Evolutionary conservation across 2,329 filamentous ascomycete genomes (phyloP), one percentile per base, ranked within the genome.

Genomic region (Penicillium sp.): DNA sequence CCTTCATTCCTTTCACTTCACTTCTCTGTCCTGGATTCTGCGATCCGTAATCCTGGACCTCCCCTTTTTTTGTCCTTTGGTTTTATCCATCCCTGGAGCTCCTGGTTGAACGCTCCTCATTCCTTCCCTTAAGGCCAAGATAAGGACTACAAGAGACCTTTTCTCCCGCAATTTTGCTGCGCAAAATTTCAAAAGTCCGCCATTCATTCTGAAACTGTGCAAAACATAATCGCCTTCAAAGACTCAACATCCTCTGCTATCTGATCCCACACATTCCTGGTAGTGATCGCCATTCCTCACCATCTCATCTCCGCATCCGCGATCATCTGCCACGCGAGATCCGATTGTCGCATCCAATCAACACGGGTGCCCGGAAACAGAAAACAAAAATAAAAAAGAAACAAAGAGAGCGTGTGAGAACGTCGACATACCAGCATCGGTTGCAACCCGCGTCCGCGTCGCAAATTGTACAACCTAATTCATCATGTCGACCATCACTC

Each of bases 61-160:
- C 44, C 50, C 52, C 54, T 47, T 51, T 44, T 40, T 50, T 51
- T 46, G 38, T 45, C 44, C 18, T 20, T 20, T 20, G 18, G 18
- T 47, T 50, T 41, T 48, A 48, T 29, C 18, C 36, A 41, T 42
- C 41, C 44, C 44, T 60, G 56, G 63, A 55, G 61, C 52, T 67
- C 65, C 64, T 70, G 64, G 67, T 66, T 64, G 68, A 66, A 58
- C 67, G 62, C 67, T 64, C 59, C 46, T 34, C 58, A 62, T 67
- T 62, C 55, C 44, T 56, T 56, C 47, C 42, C 57, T 55, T 34
- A 34, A 41, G 48, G 50, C 51, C 49, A 50, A 44, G 49, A 48
- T 27, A 31, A n/a, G 31, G 29, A 24, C 20, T 24, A 32, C 24
- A 55, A 62, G 53, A 56, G 44, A 44, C 40, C 46, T 31, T 40